phyloP scores from a whole-genome alignment of 352 stramenopile genomes.

The Pythium utonaiense region DNA sequence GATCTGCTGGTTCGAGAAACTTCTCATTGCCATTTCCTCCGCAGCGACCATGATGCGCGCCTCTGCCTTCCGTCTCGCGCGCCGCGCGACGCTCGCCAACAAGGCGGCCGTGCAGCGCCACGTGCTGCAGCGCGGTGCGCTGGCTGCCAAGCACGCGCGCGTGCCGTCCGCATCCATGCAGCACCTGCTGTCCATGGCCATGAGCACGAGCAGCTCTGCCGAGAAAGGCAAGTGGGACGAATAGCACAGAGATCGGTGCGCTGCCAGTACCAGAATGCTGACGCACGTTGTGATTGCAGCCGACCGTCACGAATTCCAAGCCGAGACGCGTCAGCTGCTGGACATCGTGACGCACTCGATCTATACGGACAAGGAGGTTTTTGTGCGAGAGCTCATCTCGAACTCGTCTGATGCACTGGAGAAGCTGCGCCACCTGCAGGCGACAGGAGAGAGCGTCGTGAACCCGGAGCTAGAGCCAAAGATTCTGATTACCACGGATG shows the following conservation, averaged over 20 bases:
- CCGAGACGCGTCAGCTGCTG: constrained; percentile 93
- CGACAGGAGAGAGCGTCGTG: constrained; percentile 61
- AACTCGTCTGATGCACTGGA: constrained; percentile 99
- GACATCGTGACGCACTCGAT: constrained; percentile 99
- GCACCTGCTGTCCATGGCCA: constrained; percentile 18
- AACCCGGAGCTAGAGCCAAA: constrained; percentile 90
- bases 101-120: constrained; percentile 5
- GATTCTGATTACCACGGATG: constrained; percentile 96
- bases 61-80: constrained; percentile 37
- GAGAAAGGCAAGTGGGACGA: constrained; percentile 1
- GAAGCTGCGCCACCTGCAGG: constrained; percentile 95
- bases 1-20: constrained; percentile 27
- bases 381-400: constrained; percentile 98
- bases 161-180: constrained; percentile 12
- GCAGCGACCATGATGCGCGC: constrained; percentile 48
- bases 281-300: constrained; percentile 16
- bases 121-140: constrained; percentile 12
- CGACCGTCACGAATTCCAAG: constrained; percentile 91
- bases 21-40: constrained; percentile 11
- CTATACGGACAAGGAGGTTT: constrained; percentile 99
- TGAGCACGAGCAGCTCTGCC: constrained; percentile 13
- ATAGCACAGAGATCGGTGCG: neutral
- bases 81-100: constrained; percentile 21
- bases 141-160: neutral
- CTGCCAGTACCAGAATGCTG: neutral